Percentiles rank a stretch among this genome's conserved stretches.
phyloP scores from a whole-genome alignment of 2,329 filamentous ascomycete species.

The Chrysoporthe cubensis region DNA sequence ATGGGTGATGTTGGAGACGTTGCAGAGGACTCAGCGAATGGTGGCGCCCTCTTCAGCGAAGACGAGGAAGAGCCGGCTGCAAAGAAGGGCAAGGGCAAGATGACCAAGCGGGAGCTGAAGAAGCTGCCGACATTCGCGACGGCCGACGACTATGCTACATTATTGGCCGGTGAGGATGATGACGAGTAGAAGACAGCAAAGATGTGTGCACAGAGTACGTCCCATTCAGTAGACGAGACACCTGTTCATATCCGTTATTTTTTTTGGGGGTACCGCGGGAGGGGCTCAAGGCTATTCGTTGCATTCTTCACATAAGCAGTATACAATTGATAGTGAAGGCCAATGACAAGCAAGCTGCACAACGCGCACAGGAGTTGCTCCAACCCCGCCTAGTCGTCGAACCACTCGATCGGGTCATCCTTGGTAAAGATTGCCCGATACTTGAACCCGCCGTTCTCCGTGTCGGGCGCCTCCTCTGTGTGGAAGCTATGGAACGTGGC shows the following conservation, averaged over 20 bases:
- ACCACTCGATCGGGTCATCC: slow-evolving; percentile 57
- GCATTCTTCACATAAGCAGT: slow-evolving; percentile 1
- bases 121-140: slow-evolving; percentile 91
- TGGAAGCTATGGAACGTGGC: slow-evolving; percentile 52
- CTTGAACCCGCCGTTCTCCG: slow-evolving; percentile 44
- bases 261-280: too few species aligned
- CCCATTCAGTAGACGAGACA: not conserved
- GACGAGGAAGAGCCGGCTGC: slow-evolving; percentile 41
- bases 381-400: slow-evolving; percentile 46
- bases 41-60: slow-evolving; percentile 56
- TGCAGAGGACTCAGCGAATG: slow-evolving; percentile 51
- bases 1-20: slow-evolving; percentile 50
- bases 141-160: slow-evolving; percentile 87
- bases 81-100: slow-evolving; percentile 47
- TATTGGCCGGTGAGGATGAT: slow-evolving; percentile 75
- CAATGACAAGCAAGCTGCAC: not conserved
- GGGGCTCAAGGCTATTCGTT: not conserved
- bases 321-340: too few species aligned
- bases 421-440: slow-evolving; percentile 52
- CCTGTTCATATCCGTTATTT: not conserved
- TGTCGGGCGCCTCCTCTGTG: slow-evolving; percentile 49
- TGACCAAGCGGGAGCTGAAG: slow-evolving; percentile 84
- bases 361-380: not conserved
- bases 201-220: not conserved
- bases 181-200: slow-evolving; percentile 31